Percentiles rank a stretch among this genome's conserved stretches.
These are phyloP conservation scores for Cytospora chrysosperma DNA, from an alignment of 2,329 filamentous ascomycete genomes.

Conservation along the genomic window DNA sequence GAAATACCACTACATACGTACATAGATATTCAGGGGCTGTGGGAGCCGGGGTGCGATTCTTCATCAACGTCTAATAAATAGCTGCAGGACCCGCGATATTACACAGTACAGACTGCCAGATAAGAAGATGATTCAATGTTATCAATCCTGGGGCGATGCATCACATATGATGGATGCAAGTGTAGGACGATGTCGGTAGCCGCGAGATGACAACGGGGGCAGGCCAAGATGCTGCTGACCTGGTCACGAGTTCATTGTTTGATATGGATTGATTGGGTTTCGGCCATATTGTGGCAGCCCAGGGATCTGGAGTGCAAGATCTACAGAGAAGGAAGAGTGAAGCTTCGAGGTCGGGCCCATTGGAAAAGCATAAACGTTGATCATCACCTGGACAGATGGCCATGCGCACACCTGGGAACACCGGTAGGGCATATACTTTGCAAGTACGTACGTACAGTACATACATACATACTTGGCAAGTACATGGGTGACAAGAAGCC, in stretches of 20 bases:
- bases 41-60: not conserved
- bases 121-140: not conserved
- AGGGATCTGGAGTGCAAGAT: not conserved
- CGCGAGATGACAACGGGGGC: not conserved
- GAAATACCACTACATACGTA: too few relatives aligned
- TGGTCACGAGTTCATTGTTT: not conserved
- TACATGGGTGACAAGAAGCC: too few relatives aligned
- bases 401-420: too few relatives aligned
- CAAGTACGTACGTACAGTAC: too few relatives aligned
- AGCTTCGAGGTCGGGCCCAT: not conserved
- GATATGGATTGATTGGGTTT: not conserved
- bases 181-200: not conserved
- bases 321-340: not conserved
- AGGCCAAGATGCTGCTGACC: not conserved
- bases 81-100: too few relatives aligned
- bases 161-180: not conserved
- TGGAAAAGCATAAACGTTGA: not conserved
- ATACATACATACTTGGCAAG: not conserved
- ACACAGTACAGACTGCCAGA: too few relatives aligned
- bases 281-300: not conserved
- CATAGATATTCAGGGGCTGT: conserved; percentile 8
- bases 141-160: not conserved
- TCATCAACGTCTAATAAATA: not conserved
- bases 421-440: too few relatives aligned
- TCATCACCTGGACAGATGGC: not conserved